Percentiles rank a stretch among this genome's conserved stretches.
These are phyloP conservation scores for Pyrenochaeta sp. DNA, from an alignment of 2,329 filamentous ascomycete species.

Conservation along the genomic window DNA sequence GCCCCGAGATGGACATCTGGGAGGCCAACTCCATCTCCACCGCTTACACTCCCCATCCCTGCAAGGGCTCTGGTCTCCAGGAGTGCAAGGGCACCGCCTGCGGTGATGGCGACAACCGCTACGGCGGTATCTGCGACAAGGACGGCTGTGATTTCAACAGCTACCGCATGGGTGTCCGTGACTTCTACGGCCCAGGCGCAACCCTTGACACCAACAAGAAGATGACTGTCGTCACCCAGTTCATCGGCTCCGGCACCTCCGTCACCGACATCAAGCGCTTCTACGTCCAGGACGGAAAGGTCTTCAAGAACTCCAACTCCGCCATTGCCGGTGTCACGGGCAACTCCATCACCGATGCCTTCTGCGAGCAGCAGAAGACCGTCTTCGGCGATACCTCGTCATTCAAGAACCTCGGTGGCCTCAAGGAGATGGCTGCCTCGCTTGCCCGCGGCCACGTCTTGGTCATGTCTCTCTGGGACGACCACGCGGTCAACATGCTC, in stretches of 20 bases:
- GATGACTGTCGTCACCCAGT: conserved; percentile 63
- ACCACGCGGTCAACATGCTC: conserved; percentile 74
- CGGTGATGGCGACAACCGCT: conserved; percentile 60
- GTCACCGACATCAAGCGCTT: conserved; percentile 59
- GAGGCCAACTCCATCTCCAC: conserved; percentile 73
- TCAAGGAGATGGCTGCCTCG: conserved; percentile 64
- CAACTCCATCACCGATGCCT: conserved; percentile 66
- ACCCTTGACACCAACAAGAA: conserved; percentile 54
- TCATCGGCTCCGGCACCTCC: conserved; percentile 53
- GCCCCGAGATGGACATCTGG: conserved; percentile 75
- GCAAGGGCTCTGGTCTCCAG: conserved; percentile 59
- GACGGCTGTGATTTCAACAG: conserved; percentile 71
- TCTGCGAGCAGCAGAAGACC: conserved; percentile 65
- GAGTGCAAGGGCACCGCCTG: conserved; percentile 61
- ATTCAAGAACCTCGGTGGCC: conserved; percentile 65
- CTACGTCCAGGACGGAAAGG: conserved; percentile 61
- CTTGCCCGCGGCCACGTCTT: conserved; percentile 69
- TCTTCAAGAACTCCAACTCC: conserved; percentile 56
- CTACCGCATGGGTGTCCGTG: conserved; percentile 70
- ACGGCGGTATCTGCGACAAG: conserved; percentile 70
- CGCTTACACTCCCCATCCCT: conserved; percentile 73
- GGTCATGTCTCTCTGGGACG: conserved; percentile 70
- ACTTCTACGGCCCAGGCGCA: conserved; percentile 69
- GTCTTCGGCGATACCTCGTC: conserved; percentile 63
- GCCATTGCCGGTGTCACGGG: conserved; percentile 56